Evolutionary conservation across 805 yeast species (phyloP).

Genomic region (Candida tammaniensis): DNA sequence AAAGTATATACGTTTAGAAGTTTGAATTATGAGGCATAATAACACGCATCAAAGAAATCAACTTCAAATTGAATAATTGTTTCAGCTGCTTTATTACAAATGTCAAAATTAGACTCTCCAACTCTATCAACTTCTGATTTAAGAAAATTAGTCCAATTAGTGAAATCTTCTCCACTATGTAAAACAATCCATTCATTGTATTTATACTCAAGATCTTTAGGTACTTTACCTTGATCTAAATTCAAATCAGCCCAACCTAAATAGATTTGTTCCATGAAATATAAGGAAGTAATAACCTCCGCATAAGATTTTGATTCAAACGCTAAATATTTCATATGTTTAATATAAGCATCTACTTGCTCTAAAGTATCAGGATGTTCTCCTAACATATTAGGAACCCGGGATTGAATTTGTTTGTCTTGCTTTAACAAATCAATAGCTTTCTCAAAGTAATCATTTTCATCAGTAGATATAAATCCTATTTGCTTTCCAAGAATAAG

Average conservation of each 20-base stretch:
- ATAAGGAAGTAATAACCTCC: slow-evolving; percentile 42
- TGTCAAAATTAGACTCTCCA: slow-evolving; percentile 17
- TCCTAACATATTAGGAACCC: slow-evolving; percentile 18
- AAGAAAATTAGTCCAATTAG: slow-evolving; percentile 48
- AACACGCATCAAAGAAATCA: slow-evolving; percentile 49
- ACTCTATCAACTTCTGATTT: slow-evolving; percentile 39
- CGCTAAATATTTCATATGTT: slow-evolving; percentile 28
- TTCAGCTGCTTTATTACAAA: slow-evolving; percentile 24
- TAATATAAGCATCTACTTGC: slow-evolving; percentile 36
- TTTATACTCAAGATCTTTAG: slow-evolving; percentile 38
- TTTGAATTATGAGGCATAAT: too few relatives aligned
- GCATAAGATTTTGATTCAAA: slow-evolving; percentile 29
- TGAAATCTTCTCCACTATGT: slow-evolving; percentile 49
- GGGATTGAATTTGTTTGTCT: slow-evolving; percentile 16
- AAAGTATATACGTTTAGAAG: too few relatives aligned
- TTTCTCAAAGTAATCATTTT: slow-evolving; percentile 44
- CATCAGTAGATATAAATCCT: slow-evolving; percentile 48
- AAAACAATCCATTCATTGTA: slow-evolving; percentile 51
- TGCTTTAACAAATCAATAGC: slow-evolving; percentile 22
- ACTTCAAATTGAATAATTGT: slow-evolving; percentile 39
- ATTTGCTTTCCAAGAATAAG: slow-evolving; percentile 46
- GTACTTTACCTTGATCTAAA: slow-evolving; percentile 13
- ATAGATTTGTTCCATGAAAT: slow-evolving; percentile 50
- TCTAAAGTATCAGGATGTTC: slow-evolving; percentile 21
- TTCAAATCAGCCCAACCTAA: slow-evolving; percentile 50